A percentile compares a stretch with the other conserved stretches of the same genome.
These are phyloP conservation scores for Decorospora gaudefroyi DNA, from an alignment of 2,329 filamentous ascomycete species.

Conservation along the genomic window DNA sequence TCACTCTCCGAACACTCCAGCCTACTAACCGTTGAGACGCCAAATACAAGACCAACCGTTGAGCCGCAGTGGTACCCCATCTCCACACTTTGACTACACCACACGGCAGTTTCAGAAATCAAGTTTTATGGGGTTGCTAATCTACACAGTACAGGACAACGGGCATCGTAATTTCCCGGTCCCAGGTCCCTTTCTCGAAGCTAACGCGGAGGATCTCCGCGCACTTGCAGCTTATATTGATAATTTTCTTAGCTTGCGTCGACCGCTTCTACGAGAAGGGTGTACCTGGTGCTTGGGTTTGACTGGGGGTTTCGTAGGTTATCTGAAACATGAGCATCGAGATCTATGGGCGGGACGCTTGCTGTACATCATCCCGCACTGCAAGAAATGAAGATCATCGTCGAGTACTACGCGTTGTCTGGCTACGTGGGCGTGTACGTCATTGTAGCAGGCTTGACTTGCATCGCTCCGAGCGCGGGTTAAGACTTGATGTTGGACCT, in stretches of 20 bases:
- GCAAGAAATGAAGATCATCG: no score
- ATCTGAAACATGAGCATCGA: constrained; percentile 11
- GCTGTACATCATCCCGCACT: neutral
- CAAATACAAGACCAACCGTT: neutral
- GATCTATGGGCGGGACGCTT: neutral
- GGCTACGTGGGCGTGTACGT: no score
- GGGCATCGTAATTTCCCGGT: constrained; percentile 9
- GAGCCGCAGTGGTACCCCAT: neutral
- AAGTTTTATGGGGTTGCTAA: constrained; percentile 1
- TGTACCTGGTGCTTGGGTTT: constrained; percentile 4
- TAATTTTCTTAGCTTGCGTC: constrained; percentile 1
- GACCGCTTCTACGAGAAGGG: neutral
- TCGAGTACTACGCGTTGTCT: no score
- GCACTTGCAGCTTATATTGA: neutral
- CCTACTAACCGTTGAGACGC: constrained; percentile 1
- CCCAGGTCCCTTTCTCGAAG: neutral
- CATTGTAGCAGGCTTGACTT: no score
- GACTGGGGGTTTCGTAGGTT: neutral
- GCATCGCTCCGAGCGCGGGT: no score
- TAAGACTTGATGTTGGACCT: no score
- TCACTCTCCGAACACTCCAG: constrained; percentile 2
- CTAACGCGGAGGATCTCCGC: constrained; percentile 4
- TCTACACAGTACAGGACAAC: constrained; percentile 11
- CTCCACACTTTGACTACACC: constrained; percentile 1
- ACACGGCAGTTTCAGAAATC: constrained; percentile 10